Conservation (phyloP, 2,329 filamentous ascomycete species). For the Beauveria asiatica region DNA sequence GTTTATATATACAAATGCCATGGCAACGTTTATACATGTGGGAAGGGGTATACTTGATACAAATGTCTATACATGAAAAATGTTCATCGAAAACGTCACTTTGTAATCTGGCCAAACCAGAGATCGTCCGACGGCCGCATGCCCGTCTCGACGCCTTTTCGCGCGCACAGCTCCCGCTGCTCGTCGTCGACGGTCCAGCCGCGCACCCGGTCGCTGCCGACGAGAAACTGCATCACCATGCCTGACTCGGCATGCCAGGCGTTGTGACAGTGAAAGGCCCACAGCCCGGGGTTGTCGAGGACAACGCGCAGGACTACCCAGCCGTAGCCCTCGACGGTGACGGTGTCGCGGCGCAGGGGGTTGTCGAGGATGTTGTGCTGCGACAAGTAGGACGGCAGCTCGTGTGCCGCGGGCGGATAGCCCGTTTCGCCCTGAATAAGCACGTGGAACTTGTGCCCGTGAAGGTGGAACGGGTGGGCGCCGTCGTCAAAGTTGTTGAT, state of each 20-base stretch:
- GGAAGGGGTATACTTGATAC: not conserved
- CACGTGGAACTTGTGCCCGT: conserved; percentile 50
- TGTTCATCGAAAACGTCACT: not conserved
- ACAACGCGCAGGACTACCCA: conserved; percentile 47
- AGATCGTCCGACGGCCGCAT: conserved; percentile 27
- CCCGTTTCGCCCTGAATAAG: conserved; percentile 23
- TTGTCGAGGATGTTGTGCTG: conserved; percentile 20
- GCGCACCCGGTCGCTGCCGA: conserved; percentile 21
- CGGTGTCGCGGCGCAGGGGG: conserved; percentile 32
- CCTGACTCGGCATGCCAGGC: conserved; percentile 51
- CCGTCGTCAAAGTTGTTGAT: conserved; percentile 52
- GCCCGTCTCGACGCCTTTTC: conserved; percentile 23
- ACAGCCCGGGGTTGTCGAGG: conserved; percentile 49
- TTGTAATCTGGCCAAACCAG: conserved; percentile 25
- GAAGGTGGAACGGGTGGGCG: conserved; percentile 42
- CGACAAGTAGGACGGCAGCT: conserved; percentile 19
- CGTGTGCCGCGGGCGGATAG: conserved; percentile 24
- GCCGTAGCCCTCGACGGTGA: conserved; percentile 44
- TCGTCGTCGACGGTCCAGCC: conserved; percentile 18
- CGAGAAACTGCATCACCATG: conserved; percentile 49
- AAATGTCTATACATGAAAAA: not conserved
- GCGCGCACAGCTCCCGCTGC: conserved; percentile 21
- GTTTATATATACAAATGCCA: no score
- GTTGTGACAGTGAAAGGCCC: conserved; percentile 52
- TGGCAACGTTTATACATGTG: no score